phyloP scores from a whole-genome alignment of 306 rosid species.

The Arachis hypogaea region DNA sequence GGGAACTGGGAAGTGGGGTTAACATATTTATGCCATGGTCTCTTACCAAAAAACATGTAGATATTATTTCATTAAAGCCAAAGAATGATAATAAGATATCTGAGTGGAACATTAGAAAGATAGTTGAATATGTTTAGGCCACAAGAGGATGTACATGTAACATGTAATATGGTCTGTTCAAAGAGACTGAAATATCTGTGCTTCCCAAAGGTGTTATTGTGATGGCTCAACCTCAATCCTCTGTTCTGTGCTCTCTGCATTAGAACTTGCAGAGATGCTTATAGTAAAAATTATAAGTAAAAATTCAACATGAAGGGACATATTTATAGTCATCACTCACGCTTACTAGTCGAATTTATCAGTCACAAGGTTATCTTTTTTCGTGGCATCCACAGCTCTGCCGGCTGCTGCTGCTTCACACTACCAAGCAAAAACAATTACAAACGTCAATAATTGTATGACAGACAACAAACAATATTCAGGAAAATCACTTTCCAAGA shows the following conservation, averaged over 20 bases:
- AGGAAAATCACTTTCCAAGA: not conserved
- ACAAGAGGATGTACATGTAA: slow-evolving; percentile 44
- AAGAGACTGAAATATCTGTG: slow-evolving; percentile 46
- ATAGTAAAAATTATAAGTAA: not conserved
- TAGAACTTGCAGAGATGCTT: slow-evolving; percentile 43
- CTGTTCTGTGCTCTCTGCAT: slow-evolving; percentile 20
- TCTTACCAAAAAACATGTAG: not conserved
- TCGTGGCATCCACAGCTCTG: slow-evolving; percentile 40
- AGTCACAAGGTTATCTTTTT: slow-evolving; percentile 41
- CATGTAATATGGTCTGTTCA: not conserved
- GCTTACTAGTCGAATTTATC: slow-evolving; percentile 47
- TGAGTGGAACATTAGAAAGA: slow-evolving; percentile 35
- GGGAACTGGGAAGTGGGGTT: not conserved
- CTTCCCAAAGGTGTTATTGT: slow-evolving; percentile 29
- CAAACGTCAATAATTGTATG: not conserved
- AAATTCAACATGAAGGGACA: slow-evolving; percentile 9
- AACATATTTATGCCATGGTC: too few relatives aligned
- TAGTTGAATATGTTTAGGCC: slow-evolving; percentile 25
- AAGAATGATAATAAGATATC: slow-evolving; percentile 42
- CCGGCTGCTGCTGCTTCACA: slow-evolving; percentile 51
- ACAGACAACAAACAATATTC: not conserved
- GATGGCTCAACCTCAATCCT: slow-evolving; percentile 26
- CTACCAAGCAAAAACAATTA: slow-evolving; percentile 42
- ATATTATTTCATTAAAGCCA: slow-evolving; percentile 36
- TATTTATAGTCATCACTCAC: not conserved